phyloP scores from a whole-genome alignment of 768 basidiomycete species.

The Brasilioporus rufonigricans region DNA sequence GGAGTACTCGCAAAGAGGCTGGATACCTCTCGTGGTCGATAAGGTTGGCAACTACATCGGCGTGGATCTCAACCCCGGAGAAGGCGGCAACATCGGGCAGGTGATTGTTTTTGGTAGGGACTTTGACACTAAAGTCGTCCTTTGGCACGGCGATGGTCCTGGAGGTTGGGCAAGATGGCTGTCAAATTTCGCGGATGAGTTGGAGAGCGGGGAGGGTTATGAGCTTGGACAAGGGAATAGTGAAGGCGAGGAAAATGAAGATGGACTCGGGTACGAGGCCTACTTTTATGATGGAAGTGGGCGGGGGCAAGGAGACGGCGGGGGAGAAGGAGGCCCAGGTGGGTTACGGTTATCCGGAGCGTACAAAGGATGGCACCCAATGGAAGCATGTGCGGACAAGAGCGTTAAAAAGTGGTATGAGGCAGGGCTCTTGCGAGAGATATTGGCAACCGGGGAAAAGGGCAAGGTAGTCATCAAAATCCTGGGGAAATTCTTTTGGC shows the following conservation, averaged over 20 bases:
- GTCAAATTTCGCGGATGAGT: conserved; percentile 84
- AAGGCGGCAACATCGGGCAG: conserved; percentile 76
- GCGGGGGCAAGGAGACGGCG: conserved; percentile 74
- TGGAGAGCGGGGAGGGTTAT: conserved; percentile 87
- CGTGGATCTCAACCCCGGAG: conserved; percentile 86
- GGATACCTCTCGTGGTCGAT: conserved; percentile 95
- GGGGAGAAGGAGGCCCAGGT: conserved; percentile 67
- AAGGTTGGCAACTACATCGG: conserved; percentile 96
- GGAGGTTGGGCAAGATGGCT: conserved; percentile 97
- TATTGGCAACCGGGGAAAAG: conserved; percentile 39
- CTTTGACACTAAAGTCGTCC: conserved; percentile 95
- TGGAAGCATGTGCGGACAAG: conserved; percentile 92
- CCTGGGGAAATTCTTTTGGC: conserved; percentile 8
- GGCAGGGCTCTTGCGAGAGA: conserved; percentile 63
- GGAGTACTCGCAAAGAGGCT: conserved; percentile 91
- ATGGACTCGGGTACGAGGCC: conserved; percentile 80
- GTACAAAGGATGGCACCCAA: conserved; percentile 88
- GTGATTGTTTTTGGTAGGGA: conserved; percentile 99
- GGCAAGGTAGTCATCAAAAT: conserved; percentile 43
- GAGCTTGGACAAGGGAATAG: conserved; percentile 61
- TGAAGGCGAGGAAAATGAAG: conserved; percentile 76
- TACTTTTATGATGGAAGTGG: conserved; percentile 84
- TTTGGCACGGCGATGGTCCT: conserved; percentile 88
- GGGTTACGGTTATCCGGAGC: conserved; percentile 78
- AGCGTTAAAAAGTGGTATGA: conserved; percentile 87